A percentile compares a stretch with the other conserved stretches of the same genome.
phyloP scores from a whole-genome alignment of 2,329 filamentous ascomycete species.

The Lachnellula hyalina region DNA sequence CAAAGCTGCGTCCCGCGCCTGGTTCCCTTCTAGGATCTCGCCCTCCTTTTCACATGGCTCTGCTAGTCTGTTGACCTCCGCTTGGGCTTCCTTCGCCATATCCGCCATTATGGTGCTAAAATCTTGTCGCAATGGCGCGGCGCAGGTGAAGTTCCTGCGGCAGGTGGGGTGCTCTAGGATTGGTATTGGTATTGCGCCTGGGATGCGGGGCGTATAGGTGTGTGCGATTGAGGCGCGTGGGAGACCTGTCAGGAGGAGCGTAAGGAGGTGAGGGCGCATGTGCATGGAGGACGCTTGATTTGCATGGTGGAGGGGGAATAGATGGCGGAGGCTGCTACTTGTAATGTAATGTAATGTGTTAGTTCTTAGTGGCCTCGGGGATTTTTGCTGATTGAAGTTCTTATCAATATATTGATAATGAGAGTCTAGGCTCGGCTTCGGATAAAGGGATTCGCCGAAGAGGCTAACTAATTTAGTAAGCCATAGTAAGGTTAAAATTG shows the following conservation, averaged over 20 bases:
- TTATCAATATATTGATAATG: too few species aligned
- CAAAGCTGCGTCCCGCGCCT: conserved; percentile 42
- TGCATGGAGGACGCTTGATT: neutral
- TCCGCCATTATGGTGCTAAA: conserved; percentile 18
- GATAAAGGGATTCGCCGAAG: too few species aligned
- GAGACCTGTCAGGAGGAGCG: conserved; percentile 5
- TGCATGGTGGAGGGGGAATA: neutral
- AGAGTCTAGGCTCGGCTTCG: too few species aligned
- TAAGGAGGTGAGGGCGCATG: conserved; percentile 6
- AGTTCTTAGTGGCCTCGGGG: neutral
- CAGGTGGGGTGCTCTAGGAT: conserved; percentile 12
- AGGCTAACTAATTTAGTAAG: too few species aligned
- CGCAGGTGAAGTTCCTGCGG: conserved; percentile 15
- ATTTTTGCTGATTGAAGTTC: too few species aligned
- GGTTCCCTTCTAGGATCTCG: conserved; percentile 31
- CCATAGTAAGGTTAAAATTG: too few species aligned
- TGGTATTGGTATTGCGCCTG: conserved; percentile 1
- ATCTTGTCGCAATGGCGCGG: conserved; percentile 7
- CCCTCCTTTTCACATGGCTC: conserved; percentile 47
- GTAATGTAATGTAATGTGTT: neutral
- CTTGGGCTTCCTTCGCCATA: conserved; percentile 24
- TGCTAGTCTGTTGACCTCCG: conserved; percentile 31
- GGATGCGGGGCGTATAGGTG: neutral
- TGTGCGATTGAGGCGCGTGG: neutral
- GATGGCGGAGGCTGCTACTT: neutral